These are phyloP conservation scores for Fusarium foetens DNA, from an alignment of 2,329 filamentous ascomycete species.

Conservation along the genomic window DNA sequence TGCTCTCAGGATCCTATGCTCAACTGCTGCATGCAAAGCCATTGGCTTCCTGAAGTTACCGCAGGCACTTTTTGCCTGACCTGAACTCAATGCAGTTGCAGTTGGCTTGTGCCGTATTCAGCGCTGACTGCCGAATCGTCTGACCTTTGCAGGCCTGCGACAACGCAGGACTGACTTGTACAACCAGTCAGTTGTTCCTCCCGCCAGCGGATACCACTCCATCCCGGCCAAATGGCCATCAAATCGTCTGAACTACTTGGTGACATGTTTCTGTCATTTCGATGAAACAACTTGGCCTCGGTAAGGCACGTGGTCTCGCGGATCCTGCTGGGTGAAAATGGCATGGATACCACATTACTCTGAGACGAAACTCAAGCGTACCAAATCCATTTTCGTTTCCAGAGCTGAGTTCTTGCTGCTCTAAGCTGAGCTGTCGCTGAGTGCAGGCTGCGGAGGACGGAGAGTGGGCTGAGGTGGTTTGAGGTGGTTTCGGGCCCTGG, in stretches of 20 bases:
- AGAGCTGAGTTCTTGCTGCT: background rate
- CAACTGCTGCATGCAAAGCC: background rate
- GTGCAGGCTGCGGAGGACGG: background rate
- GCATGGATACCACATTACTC: background rate
- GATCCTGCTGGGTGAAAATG: background rate
- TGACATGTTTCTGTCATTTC: constrained; percentile 3
- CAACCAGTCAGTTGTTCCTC: background rate
- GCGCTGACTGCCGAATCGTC: background rate
- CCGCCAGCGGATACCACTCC: background rate
- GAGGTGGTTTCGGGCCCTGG: too few species aligned
- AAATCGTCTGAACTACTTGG: background rate
- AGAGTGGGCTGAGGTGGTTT: too few species aligned
- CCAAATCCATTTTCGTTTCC: background rate
- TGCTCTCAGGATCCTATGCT: constrained; percentile 15
- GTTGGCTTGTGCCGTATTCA: constrained; percentile 9
- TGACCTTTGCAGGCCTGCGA: background rate
- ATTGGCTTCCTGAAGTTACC: background rate
- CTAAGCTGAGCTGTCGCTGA: too few species aligned
- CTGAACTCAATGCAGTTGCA: constrained; percentile 13
- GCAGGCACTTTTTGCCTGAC: background rate
- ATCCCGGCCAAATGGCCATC: constrained; percentile 11
- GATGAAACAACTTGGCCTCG: constrained; percentile 28
- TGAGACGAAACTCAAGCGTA: background rate
- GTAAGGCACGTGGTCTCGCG: constrained; percentile 8
- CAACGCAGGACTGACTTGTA: background rate